Percentiles rank a stretch among this genome's conserved stretches.
phyloP scores from a whole-genome alignment of 441 rosid species.

The Erodium moschatum region DNA sequence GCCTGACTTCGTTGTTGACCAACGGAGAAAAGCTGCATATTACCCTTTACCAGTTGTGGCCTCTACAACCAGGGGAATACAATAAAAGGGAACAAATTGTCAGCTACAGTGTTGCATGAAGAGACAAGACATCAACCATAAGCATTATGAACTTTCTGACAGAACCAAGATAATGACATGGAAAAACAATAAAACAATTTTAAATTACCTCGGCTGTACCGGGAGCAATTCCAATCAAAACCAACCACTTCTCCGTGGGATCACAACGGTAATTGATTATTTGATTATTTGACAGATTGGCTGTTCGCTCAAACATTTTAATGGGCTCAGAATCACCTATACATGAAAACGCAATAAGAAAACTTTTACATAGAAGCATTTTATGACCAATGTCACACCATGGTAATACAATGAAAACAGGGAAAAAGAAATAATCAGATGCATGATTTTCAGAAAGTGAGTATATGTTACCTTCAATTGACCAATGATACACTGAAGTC shows the following conservation, averaged over 20 bases:
- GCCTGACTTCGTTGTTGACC: constrained; percentile 99
- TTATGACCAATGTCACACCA: not conserved
- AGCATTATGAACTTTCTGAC: not conserved
- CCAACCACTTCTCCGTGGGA: constrained; percentile 93
- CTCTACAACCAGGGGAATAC: constrained; percentile 36
- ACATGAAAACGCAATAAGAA: constrained; percentile 14
- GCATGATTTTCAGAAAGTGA: not conserved
- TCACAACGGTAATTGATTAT: constrained; percentile 92
- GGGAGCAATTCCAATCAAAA: constrained; percentile 96
- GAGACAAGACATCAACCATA: not conserved
- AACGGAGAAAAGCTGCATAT: constrained; percentile 94
- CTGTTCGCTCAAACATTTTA: constrained; percentile 96
- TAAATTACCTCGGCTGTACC: constrained; percentile 84
- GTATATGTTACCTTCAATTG: constrained; percentile 63
- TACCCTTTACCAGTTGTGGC: constrained; percentile 90
- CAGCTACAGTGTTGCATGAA: not conserved
- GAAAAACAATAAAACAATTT: not conserved
- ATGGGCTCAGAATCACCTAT: constrained; percentile 94
- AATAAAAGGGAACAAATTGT: constrained; percentile 8
- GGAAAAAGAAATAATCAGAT: not conserved
- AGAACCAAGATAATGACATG: constrained; percentile 1
- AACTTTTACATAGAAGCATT: not conserved
- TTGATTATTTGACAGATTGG: constrained; percentile 84
- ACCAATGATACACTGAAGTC: constrained; percentile 87
- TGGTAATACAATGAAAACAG: constrained; percentile 1